A percentile compares a stretch with the other conserved stretches of the same genome.
These are phyloP conservation scores for Dactylorhiza incarnata DNA, from an alignment of 106 monocot genomes.

Conservation along the genomic window DNA sequence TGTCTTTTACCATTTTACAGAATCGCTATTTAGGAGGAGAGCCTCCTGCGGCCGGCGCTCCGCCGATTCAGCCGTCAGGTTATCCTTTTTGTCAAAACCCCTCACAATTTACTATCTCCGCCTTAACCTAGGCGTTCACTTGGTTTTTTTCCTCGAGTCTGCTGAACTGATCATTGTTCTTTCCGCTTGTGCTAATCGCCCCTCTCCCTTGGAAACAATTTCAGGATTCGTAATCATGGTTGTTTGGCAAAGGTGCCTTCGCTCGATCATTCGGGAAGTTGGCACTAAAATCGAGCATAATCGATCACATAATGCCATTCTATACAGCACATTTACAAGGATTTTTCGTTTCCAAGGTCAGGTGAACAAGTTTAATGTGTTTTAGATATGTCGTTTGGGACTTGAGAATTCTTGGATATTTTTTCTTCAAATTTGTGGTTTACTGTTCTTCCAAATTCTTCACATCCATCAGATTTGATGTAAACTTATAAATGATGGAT, in stretches of 20 bases:
- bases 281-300: slow-evolving; percentile 10
- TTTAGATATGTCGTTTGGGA: not conserved
- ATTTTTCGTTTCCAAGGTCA: slow-evolving; percentile 13
- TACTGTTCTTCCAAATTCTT: not conserved
- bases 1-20: not conserved
- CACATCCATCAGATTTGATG: not conserved
- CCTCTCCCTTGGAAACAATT: not conserved
- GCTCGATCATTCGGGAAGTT: slow-evolving; percentile 13
- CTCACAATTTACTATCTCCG: not conserved
- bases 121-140: not conserved
- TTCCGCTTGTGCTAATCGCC: not conserved
- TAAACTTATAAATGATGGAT: not conserved
- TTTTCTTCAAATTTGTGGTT: not conserved
- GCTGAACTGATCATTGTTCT: not conserved
- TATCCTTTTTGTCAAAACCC: not conserved
- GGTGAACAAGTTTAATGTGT: not conserved
- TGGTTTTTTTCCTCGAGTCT: not conserved
- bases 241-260: slow-evolving; percentile 25
- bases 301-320: not conserved
- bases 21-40: not conserved
- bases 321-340: slow-evolving; percentile 10
- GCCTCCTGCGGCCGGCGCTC: not conserved
- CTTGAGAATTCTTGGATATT: not conserved
- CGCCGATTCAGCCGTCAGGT: not conserved
- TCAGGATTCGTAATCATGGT: slow-evolving; percentile 18